Base-by-base conservation (phyloP, 805 yeast species). In the Clavispora vitiphila region DNA sequence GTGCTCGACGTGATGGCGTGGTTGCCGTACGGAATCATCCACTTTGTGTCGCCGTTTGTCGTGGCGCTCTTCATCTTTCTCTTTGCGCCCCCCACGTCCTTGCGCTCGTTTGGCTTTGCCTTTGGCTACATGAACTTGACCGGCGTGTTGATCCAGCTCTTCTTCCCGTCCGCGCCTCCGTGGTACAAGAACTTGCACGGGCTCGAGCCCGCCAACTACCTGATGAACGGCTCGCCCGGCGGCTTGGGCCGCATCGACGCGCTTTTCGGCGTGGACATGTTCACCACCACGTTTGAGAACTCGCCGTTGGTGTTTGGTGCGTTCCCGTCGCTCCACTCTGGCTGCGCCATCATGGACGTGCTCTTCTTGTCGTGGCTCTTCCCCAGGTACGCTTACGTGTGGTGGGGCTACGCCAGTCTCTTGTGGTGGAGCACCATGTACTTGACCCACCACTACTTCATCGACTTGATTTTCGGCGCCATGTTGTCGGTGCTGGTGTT, bases 401-500 rank as follows among this genome's bases (percentile, higher is more conserved):
- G 88, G 72, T 73, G 82, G 59, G 64, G 72, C 15, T 93, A 91
- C 60, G 93, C 88, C n/a, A 67, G 80, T 48, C 88, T 96, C 95
- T 74, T 93, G 52, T 91, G 98, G 98, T 93, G 96, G 95, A 78
- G 93, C 38, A 93, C 98, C 12, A 91, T 91, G 99, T 91, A 91
- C 63, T 74, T 91, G 56, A 91, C 97, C 0, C 99, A 91, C 64
- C 99, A 91, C 65, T 91, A 91, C 62, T 93, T 93, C 57, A 80
- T 91, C 46, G 98, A 91, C 60, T 77, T 91, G 40, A 86, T 87
- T 56, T 91, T 87, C n/a, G 99, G 99, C 18, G 91, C 96, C 2
- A 75, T 80, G n/a, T 70, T 93, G 42, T 80, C 96, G 0, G 74
- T 81, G 45, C 61, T 76, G 12, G 81, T 86, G 24, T 90, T 87